Base-by-base conservation (phyloP, 805 yeast genomes). In the Cyberlindnera euphorbiae region DNA sequence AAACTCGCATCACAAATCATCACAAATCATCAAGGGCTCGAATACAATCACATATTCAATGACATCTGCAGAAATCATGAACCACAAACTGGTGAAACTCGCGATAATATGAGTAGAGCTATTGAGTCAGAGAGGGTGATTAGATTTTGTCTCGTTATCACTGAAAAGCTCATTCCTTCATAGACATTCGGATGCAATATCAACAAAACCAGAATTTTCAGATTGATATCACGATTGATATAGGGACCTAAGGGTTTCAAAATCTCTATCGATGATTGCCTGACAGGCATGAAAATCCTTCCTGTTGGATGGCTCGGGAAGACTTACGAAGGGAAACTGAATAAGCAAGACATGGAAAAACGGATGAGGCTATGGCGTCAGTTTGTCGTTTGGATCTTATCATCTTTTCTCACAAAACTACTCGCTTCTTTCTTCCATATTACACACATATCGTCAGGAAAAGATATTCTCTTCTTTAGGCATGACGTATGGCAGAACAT, bases 341-440 rank as follows among this genome's bases (percentile, higher is more conserved):
- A 68, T n/a, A 59, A 58, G 17, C 67, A 66, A 11, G 82, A 76
- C 33, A 60, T 58, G 21, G 33, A 44, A 1, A 56, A 59, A 39
- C 63, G 79, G 4, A 55, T 50, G 31, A 13, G 36, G 0, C 46
- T 72, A 13, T 53, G 78, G 10, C 37, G 46, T 3, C 44, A 50
- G 3, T 75, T 84, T 32, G 18, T 82, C 1, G 32, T 34, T 2
- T 89, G 95, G 95, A 32, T 82, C 2, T 71, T 82, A 27, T 43
- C 57, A 0, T 26, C 24, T 0, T 66, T 78, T 33, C 44, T 84
- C 1, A 60, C 70, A 7, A 65, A 61, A 13, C 41, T 83, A 1
- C 46, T 84, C 0, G 56, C 63, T 0, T 56, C 71, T 0, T 75
- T 73, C 49, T 88, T 86, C 62, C 79, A 83, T 51, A 78, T 81